Base-by-base conservation (phyloP, 805 yeast genomes). In the Brettanomyces anomalus region DNA sequence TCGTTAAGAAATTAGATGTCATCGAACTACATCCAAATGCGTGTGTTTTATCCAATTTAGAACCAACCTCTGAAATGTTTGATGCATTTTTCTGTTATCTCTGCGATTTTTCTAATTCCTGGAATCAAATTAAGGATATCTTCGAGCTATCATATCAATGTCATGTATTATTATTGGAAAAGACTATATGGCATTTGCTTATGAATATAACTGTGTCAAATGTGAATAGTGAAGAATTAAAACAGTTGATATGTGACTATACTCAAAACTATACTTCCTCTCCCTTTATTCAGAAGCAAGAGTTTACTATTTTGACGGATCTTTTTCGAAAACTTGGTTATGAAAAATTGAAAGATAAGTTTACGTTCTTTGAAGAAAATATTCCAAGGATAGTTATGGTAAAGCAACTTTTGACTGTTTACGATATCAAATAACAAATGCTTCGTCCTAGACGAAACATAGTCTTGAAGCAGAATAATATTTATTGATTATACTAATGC, bases 371-470 rank as follows among this genome's bases (percentile, higher is more conserved):
- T 20, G n/a, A 15, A 7, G n/a, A 15, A 18, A 20, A 20, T 7
- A 16, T 35, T 13, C 17, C 37, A 16, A 14, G 37, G 21, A 16
- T 14, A 6, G 20, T n/a, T 7, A 16, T 17, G n/a, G 18, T 32
- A 32, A n/a, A 16, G 35, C 18, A 13, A n/a, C 13, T 32, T 8
- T 32, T 32, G 35, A 14, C 16, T 16, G 13, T 15, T 16, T 32
- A 32, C 35, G 13, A 32, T n/a, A n/a, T 13, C 14, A 16, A 13
- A 62, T 46, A 56, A 62, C 17, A 11, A 24, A 24, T 11, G n/a
- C n/a, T n/a, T n/a, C n/a, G n/a, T n/a, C n/a, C n/a, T n/a, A n/a
- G n/a, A n/a, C n/a, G n/a, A n/a, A n/a, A n/a, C n/a, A n/a, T n/a
- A n/a, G n/a, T n/a, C n/a, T n/a, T n/a, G n/a, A n/a, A n/a, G n/a